phyloP scores from a whole-genome alignment of 2,329 filamentous ascomycete species.

The Knufia petricola region DNA sequence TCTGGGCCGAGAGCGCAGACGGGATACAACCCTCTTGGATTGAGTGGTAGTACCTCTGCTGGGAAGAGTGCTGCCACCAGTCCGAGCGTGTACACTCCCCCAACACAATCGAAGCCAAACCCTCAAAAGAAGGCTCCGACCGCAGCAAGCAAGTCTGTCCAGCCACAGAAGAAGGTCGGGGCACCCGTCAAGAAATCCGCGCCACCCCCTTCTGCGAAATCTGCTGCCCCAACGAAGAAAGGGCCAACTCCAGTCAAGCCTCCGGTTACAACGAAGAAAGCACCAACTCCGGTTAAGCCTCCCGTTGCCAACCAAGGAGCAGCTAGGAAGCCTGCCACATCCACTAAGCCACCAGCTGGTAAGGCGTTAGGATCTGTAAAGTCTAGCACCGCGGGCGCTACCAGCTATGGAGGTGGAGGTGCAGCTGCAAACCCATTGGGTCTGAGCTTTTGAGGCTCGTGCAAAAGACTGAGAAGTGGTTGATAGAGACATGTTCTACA shows the following conservation, averaged over 20 bases:
- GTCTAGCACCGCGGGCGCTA: conserved; percentile 9
- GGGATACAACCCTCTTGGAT: conserved; percentile 24
- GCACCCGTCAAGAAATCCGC: conserved; percentile 15
- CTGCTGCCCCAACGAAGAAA: conserved; percentile 2
- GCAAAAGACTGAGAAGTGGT: too few relatives aligned
- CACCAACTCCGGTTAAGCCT: too few relatives aligned
- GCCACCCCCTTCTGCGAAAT: conserved; percentile 14
- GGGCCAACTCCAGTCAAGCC: background rate
- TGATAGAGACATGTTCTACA: too few relatives aligned
- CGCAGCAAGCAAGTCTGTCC: conserved; percentile 16
- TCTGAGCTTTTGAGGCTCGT: background rate
- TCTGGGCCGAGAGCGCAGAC: conserved; percentile 18
- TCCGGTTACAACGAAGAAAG: background rate
- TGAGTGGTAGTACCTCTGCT: conserved; percentile 16
- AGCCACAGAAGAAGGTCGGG: conserved; percentile 18
- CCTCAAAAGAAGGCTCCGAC: conserved; percentile 20
- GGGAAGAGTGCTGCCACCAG: conserved; percentile 19
- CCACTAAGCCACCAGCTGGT: background rate
- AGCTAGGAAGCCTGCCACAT: conserved; percentile 10
- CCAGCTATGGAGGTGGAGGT: background rate
- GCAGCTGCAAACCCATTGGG: conserved; percentile 19
- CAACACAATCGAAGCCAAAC: conserved; percentile 16
- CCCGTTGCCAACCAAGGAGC: background rate
- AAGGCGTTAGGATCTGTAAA: conserved; percentile 8
- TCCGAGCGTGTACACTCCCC: conserved; percentile 16